A percentile compares a stretch with the other conserved stretches of the same genome.
Conservation (phyloP, 495 filamentous ascomycete genomes). For the Eremomyces bilateralis region DNA sequence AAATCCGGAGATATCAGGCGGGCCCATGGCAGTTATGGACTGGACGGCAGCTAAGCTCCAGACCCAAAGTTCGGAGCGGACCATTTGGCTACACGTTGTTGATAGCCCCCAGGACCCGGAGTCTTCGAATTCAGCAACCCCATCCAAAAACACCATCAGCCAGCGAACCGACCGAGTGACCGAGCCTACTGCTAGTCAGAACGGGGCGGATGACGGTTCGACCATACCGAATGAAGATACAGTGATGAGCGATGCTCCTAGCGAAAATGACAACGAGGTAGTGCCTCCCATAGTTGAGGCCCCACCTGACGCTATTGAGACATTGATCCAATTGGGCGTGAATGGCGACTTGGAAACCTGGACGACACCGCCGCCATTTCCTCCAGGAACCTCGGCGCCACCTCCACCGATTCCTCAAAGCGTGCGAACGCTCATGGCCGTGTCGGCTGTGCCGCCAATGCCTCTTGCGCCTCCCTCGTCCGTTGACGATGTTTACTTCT, state of each 20-base stretch:
- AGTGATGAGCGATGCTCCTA: constrained; percentile 13
- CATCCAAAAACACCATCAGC: too few species aligned
- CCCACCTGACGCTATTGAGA: neutral
- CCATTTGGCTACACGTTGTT: constrained; percentile 13
- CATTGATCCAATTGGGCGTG: constrained; percentile 4
- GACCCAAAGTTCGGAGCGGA: constrained; percentile 2
- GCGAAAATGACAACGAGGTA: neutral
- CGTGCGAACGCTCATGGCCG: neutral
- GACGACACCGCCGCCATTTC: constrained; percentile 6
- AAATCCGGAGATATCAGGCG: constrained; percentile 9
- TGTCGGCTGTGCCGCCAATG: constrained; percentile 1
- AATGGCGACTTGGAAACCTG: too few species aligned
- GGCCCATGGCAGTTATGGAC: constrained; percentile 2
- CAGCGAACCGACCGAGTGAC: neutral
- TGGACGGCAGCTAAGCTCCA: constrained; percentile 7
- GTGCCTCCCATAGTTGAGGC: neutral
- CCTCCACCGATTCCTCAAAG: neutral
- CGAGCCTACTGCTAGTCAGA: neutral
- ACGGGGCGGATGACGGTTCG: neutral
- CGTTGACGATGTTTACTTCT: constrained; percentile 14
- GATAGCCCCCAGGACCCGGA: constrained; percentile 3
- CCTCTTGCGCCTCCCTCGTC: constrained; percentile 1
- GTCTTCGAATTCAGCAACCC: too few species aligned
- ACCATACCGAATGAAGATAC: constrained; percentile 7
- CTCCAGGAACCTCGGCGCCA: constrained; percentile 3